A percentile compares a stretch with the other conserved stretches of the same genome.
These are phyloP conservation scores for Microsporum audouinii DNA, from an alignment of 2,329 filamentous ascomycete species.

Conservation along the genomic window DNA sequence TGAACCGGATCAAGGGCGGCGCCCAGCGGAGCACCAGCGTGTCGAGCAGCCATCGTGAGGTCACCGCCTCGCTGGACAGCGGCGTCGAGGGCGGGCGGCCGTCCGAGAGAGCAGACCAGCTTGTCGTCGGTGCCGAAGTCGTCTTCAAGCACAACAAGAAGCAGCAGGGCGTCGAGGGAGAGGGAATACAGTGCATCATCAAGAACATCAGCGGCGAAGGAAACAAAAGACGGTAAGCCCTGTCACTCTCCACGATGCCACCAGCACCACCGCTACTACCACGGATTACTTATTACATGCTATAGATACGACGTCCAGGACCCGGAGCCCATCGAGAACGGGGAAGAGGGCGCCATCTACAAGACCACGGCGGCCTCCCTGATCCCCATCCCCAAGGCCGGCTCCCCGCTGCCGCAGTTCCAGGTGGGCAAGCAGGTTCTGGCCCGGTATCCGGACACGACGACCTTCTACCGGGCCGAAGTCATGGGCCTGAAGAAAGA, in stretches of 20 bases:
- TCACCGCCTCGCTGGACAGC: slow-evolving; percentile 32
- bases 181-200: slow-evolving; percentile 63
- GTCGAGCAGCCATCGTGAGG: slow-evolving; percentile 32
- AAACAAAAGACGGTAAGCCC: slow-evolving; percentile 48
- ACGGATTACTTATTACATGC: slow-evolving; percentile 2
- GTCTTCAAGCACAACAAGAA: slow-evolving; percentile 43
- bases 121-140: slow-evolving; percentile 39
- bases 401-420: slow-evolving; percentile 50
- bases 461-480: slow-evolving; percentile 74
- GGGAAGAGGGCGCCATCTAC: slow-evolving; percentile 51
- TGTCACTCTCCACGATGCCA: neutral
- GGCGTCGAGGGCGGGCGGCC: slow-evolving; percentile 32
- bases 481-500: slow-evolving; percentile 57
- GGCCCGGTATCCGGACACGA: slow-evolving; percentile 71
- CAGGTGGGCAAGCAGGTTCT: slow-evolving; percentile 58
- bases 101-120: slow-evolving; percentile 34
- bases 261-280: neutral
- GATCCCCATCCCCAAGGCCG: slow-evolving; percentile 59
- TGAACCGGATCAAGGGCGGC: slow-evolving; percentile 33
- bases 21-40: slow-evolving; percentile 33
- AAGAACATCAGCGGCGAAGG: slow-evolving; percentile 64
- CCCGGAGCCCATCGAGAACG: slow-evolving; percentile 61
- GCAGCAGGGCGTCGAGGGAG: slow-evolving; percentile 40
- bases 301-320: slow-evolving; percentile 65
- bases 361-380: slow-evolving; percentile 62